Evolutionary conservation across 306 rosid species (phyloP).

Genomic region (Sicyos edulis): DNA sequence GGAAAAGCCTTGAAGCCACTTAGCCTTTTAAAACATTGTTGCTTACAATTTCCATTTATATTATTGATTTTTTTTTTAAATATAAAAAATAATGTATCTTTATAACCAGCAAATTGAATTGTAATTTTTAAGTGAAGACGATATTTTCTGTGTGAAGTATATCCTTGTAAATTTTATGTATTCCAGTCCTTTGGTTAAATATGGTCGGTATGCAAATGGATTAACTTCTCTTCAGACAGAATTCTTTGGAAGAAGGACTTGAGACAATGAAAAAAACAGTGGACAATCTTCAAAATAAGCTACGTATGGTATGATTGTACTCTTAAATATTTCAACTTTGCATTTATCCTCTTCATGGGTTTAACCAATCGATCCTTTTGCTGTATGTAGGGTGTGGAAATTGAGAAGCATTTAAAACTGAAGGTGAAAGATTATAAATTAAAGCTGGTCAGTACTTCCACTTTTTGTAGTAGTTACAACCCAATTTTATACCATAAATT

Average conservation of each 20-base stretch:
- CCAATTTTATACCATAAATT: conserved; percentile 16
- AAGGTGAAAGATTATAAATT: conserved; percentile 57
- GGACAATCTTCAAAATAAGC: conserved; percentile 65
- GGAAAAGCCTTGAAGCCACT: background rate
- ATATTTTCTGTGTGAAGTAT: too few species aligned
- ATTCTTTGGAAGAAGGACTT: conserved; percentile 84
- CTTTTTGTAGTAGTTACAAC: conserved; percentile 6
- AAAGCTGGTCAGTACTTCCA: conserved; percentile 60
- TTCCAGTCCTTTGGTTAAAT: conserved; percentile 26
- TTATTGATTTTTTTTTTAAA: too few species aligned
- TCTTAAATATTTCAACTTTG: conserved; percentile 2
- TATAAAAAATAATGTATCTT: too few species aligned
- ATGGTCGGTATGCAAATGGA: conserved; percentile 43
- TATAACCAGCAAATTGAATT: too few species aligned
- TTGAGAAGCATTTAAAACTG: conserved; percentile 85
- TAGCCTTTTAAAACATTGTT: too few species aligned
- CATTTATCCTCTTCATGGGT: conserved; percentile 17
- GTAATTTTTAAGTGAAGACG: too few species aligned
- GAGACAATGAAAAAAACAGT: conserved; percentile 50
- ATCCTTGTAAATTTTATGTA: too few species aligned
- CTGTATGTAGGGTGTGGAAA: conserved; percentile 80
- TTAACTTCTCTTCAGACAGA: conserved; percentile 96
- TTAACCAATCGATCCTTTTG: conserved; percentile 23
- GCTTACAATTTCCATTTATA: too few species aligned
- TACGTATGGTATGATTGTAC: conserved; percentile 56